A percentile compares a stretch with the other conserved stretches of the same genome.
These are phyloP conservation scores for Leptomonas seymouri DNA, from an alignment of 208 protist species.

Conservation along the genomic window DNA sequence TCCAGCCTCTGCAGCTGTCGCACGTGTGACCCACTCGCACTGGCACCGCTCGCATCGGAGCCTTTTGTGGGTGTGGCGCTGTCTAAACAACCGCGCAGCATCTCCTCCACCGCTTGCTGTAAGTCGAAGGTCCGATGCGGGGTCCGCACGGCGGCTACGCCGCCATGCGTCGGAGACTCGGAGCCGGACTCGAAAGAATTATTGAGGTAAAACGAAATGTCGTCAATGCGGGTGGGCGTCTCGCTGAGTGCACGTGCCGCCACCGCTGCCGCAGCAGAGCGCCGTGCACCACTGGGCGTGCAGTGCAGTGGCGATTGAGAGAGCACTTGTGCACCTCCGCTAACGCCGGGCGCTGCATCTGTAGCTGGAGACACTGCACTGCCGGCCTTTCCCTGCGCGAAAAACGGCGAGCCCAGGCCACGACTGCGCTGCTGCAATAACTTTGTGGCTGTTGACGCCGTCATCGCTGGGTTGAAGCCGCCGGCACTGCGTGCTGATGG, in stretches of 20 bases:
- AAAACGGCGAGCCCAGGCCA: conserved; percentile 8
- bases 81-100: conserved; percentile 36
- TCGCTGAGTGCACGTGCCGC: conserved; percentile 12
- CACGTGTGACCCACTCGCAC: conserved; percentile 1
- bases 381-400: conserved; percentile 2
- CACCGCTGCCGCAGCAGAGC: conserved; percentile 13
- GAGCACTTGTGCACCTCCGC: not conserved
- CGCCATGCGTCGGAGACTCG: conserved; percentile 19
- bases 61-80: conserved; percentile 19
- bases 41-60: conserved; percentile 16
- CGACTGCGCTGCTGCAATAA: conserved; percentile 12
- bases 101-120: conserved; percentile 36
- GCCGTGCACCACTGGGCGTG: conserved; percentile 27
- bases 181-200: conserved; percentile 35
- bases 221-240: conserved; percentile 25
- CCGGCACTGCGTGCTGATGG: not conserved
- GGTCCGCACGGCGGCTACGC: not conserved
- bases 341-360: not conserved
- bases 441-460: not conserved
- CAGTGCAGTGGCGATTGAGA: conserved; percentile 22
- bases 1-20: conserved; percentile 9
- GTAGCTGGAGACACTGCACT: not conserved
- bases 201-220: conserved; percentile 33
- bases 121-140: conserved; percentile 23
- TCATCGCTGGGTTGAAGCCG: not conserved